Evolutionary conservation across 371 early-diverging fungal species (phyloP).

Genomic region (Rhizopus arrhizus): DNA sequence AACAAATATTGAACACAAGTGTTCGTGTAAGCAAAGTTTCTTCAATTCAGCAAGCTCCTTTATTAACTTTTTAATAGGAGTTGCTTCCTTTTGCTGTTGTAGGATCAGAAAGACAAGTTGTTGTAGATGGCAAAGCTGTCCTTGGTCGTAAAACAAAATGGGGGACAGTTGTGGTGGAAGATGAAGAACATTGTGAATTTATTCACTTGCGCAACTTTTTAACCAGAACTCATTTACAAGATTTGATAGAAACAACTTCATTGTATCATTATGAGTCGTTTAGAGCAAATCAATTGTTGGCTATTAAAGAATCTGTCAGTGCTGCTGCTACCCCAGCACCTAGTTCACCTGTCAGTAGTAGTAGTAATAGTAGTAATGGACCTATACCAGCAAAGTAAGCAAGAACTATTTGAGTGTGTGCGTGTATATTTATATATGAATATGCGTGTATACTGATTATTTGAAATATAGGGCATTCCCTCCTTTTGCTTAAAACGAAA

Average conservation of each 20-base stretch:
- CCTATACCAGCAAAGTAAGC: slow-evolving; percentile 6
- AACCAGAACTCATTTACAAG: slow-evolving; percentile 83
- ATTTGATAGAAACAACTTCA: slow-evolving; percentile 84
- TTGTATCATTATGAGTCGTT: slow-evolving; percentile 89
- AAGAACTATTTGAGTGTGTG: background rate
- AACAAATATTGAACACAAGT: slow-evolving; percentile 68
- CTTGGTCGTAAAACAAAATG: slow-evolving; percentile 71
- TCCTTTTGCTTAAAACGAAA: slow-evolving; percentile 4
- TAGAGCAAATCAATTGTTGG: slow-evolving; percentile 84
- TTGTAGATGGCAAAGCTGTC: slow-evolving; percentile 77
- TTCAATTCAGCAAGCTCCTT: background rate
- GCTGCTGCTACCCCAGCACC: background rate
- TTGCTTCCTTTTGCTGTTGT: slow-evolving; percentile 85
- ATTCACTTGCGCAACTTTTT: slow-evolving; percentile 85
- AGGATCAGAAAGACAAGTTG: slow-evolving; percentile 80
- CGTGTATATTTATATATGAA: background rate
- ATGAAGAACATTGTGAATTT: slow-evolving; percentile 78
- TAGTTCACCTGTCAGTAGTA: background rate
- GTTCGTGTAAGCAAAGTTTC: slow-evolving; percentile 33
- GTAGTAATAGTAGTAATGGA: background rate
- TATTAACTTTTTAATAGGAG: slow-evolving; percentile 42
- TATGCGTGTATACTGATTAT: background rate
- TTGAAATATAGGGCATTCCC: background rate
- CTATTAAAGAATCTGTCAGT: slow-evolving; percentile 65
- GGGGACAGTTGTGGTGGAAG: slow-evolving; percentile 72